A percentile compares a stretch with the other conserved stretches of the same genome.
Conservation (phyloP, 768 basidiomycete species). For the Trametes meyenii region DNA sequence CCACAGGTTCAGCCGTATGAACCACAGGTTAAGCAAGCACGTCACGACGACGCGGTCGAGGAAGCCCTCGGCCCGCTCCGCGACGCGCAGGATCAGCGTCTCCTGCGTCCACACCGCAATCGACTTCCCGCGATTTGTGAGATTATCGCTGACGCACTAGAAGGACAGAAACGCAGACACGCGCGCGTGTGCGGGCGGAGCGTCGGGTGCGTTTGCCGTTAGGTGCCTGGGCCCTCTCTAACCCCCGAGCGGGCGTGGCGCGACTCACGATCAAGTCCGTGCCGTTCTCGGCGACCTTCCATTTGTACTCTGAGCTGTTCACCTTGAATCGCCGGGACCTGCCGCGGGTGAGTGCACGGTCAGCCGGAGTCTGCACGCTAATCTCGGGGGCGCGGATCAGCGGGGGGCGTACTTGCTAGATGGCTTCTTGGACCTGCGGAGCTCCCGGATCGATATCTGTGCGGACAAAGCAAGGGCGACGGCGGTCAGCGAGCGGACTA, state of each 20-base stretch:
- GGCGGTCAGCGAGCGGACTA: background rate
- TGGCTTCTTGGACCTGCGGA: slow-evolving; percentile 52
- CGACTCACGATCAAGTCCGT: slow-evolving; percentile 48
- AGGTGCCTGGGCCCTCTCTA: slow-evolving; percentile 3
- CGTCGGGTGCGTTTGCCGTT: background rate
- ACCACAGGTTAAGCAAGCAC: slow-evolving; percentile 56
- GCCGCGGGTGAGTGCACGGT: background rate
- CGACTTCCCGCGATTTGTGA: slow-evolving; percentile 43
- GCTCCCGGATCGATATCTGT: slow-evolving; percentile 47
- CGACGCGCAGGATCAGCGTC: slow-evolving; percentile 43
- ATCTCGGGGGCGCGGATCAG: background rate
- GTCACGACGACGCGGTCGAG: slow-evolving; percentile 58
- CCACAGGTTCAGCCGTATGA: slow-evolving; percentile 47
- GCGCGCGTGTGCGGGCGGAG: background rate
- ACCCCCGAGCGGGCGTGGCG: slow-evolving; percentile 3
- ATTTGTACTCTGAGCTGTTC: slow-evolving; percentile 54
- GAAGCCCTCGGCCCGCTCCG: slow-evolving; percentile 41
- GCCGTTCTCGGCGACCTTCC: slow-evolving; percentile 51
- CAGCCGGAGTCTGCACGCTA: background rate
- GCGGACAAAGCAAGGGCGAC: background rate
- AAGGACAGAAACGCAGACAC: background rate
- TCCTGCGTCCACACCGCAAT: slow-evolving; percentile 52
- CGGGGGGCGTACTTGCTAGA: slow-evolving; percentile 48
- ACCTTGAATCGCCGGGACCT: slow-evolving; percentile 61
- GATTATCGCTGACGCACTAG: slow-evolving; percentile 52